phyloP scores from a whole-genome alignment of 2,329 filamentous ascomycete species.

The Penicillium sp. region DNA sequence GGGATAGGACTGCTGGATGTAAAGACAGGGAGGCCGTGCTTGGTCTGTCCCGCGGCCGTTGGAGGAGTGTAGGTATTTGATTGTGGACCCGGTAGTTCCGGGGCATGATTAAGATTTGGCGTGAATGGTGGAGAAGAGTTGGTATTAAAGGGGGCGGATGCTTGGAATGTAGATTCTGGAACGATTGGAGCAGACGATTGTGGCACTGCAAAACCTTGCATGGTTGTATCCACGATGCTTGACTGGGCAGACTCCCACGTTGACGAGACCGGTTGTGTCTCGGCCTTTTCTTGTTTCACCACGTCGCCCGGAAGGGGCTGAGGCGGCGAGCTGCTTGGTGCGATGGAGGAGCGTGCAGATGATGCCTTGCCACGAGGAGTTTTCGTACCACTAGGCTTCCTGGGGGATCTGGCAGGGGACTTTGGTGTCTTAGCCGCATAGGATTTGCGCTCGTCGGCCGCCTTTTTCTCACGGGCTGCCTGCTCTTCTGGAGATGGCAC shows the following conservation, averaged over 20 bases:
- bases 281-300: constrained; percentile 5
- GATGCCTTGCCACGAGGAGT: constrained; percentile 16
- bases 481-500: constrained; percentile 62
- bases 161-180: constrained; percentile 9
- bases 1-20: constrained; percentile 51
- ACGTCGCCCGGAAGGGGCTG: neutral
- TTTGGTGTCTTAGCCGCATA: constrained; percentile 27
- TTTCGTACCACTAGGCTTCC: constrained; percentile 36
- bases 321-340: constrained; percentile 17
- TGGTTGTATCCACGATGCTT: constrained; percentile 5
- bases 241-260: constrained; percentile 3
- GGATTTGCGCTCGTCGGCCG: constrained; percentile 46
- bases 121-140: constrained; percentile 34
- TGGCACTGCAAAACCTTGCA: constrained; percentile 9
- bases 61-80: constrained; percentile 36
- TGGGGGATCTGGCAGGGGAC: constrained; percentile 26
- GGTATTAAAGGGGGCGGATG: constrained; percentile 6
- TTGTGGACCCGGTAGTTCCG: constrained; percentile 21
- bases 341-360: constrained; percentile 9
- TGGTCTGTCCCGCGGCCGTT: constrained; percentile 38
- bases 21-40: constrained; percentile 54
- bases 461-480: constrained; percentile 54
- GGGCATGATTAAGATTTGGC: constrained; percentile 14
- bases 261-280: neutral
- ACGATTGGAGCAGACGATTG: constrained; percentile 7